Percentiles rank a stretch among this genome's conserved stretches.
These are phyloP conservation scores for Imleria badia DNA, from an alignment of 768 basidiomycete genomes.

Conservation along the genomic window DNA sequence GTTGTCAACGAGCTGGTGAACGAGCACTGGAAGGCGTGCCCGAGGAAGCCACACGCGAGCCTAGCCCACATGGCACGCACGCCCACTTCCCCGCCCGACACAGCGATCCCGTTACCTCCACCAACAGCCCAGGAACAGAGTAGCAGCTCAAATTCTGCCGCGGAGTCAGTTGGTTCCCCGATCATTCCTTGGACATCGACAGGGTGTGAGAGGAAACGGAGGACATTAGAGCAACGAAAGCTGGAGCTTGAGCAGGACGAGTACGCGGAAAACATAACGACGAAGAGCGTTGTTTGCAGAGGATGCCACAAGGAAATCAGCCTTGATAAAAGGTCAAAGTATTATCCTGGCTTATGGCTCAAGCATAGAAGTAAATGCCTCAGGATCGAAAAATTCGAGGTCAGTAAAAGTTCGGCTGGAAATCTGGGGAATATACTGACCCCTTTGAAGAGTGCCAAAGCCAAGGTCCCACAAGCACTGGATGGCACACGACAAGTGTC, in stretches of 20 bases:
- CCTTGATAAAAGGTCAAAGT: constrained; percentile 34
- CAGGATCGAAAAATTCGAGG: constrained; percentile 23
- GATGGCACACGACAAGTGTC: constrained; percentile 1
- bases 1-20: constrained; percentile 28
- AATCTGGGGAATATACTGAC: constrained; percentile 10
- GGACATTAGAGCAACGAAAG: constrained; percentile 28
- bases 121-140: background rate
- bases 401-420: constrained; percentile 12
- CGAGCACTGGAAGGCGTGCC: constrained; percentile 29
- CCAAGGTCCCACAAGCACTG: background rate
- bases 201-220: constrained; percentile 30
- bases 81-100: constrained; percentile 13
- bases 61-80: constrained; percentile 8
- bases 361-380: constrained; percentile 34
- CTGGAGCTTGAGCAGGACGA: constrained; percentile 30
- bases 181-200: constrained; percentile 12
- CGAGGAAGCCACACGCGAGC: constrained; percentile 19
- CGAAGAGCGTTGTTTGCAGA: constrained; percentile 29
- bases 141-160: background rate
- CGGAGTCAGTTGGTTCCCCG: background rate
- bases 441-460: constrained; percentile 17
- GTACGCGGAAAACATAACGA: constrained; percentile 21
- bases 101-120: constrained; percentile 9
- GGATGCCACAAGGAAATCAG: constrained; percentile 33
- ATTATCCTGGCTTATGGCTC: constrained; percentile 37